Percentiles rank a stretch among this genome's conserved stretches.
phyloP scores from a whole-genome alignment of 371 early-diverging fungal genomes.

The Parasitella parasitica region DNA sequence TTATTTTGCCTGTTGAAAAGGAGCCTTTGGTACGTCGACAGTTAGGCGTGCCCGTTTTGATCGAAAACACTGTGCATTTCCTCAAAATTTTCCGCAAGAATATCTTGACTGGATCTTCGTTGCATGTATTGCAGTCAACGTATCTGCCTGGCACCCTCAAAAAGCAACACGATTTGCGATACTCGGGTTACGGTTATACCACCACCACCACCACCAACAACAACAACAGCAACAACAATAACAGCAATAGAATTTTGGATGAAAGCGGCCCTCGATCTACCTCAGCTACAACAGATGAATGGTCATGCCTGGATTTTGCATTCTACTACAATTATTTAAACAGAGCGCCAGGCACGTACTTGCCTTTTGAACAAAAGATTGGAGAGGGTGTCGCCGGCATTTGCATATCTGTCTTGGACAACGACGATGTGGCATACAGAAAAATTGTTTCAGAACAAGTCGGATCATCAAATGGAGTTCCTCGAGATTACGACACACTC shows the following conservation, averaged over 20 bases:
- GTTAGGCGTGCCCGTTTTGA: conserved; percentile 50
- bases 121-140: conserved; percentile 47
- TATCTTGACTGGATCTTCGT: conserved; percentile 46
- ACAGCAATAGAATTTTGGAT: not conserved
- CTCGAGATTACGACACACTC: not conserved
- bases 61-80: conserved; percentile 62
- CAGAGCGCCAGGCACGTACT: conserved; percentile 40
- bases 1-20: conserved; percentile 63
- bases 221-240: not conserved
- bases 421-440: conserved; percentile 5
- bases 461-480: not conserved
- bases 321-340: conserved; percentile 49
- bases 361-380: conserved; percentile 61
- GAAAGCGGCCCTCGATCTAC: not conserved
- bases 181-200: conserved; percentile 20
- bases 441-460: not conserved
- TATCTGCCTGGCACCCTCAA: conserved; percentile 55
- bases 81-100: conserved; percentile 69
- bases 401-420: conserved; percentile 13
- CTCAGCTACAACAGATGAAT: conserved; percentile 5
- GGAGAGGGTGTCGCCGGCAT: conserved; percentile 76
- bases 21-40: conserved; percentile 33
- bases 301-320: conserved; percentile 24
- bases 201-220: no score
- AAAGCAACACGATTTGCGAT: conserved; percentile 52